These are phyloP conservation scores for Naganishia vaughanmartiniae DNA, from an alignment of 768 basidiomycete species.

Conservation along the genomic window DNA sequence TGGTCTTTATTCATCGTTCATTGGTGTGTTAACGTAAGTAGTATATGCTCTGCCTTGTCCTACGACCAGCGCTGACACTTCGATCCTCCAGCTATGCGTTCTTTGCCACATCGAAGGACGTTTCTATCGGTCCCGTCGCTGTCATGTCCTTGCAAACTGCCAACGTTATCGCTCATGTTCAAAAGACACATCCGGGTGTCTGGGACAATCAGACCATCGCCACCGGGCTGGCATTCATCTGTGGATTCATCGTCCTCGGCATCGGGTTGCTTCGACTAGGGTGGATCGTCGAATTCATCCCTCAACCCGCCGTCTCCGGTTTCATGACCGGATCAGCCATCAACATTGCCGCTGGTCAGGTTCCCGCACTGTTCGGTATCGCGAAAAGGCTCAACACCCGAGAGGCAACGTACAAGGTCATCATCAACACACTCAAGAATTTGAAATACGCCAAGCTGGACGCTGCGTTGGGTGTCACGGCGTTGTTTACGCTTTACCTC, in stretches of 20 bases:
- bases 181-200: conserved; percentile 50
- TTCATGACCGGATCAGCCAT: conserved; percentile 98
- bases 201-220: conserved; percentile 76
- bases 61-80: conserved; percentile 21
- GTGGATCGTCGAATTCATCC: conserved; percentile 88
- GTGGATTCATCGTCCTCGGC: conserved; percentile 84
- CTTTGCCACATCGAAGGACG: conserved; percentile 96
- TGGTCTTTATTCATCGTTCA: conserved; percentile 89
- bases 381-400: conserved; percentile 76
- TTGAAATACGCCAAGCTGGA: conserved; percentile 69
- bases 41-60: conserved; percentile 55
- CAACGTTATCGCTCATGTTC: conserved; percentile 70
- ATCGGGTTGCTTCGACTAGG: conserved; percentile 86
- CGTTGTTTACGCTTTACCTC: conserved; percentile 58
- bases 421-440: conserved; percentile 89
- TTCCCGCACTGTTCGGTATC: conserved; percentile 85
- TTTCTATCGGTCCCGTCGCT: conserved; percentile 98
- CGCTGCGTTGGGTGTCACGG: conserved; percentile 84
- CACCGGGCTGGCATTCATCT: conserved; percentile 75
- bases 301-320: conserved; percentile 53
- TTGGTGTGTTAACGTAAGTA: conserved; percentile 80
- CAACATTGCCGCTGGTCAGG: conserved; percentile 80
- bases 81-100: conserved; percentile 54
- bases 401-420: conserved; percentile 75
- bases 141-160: conserved; percentile 89